Conservation (phyloP, 768 basidiomycete genomes). For the Suillus spraguei region DNA sequence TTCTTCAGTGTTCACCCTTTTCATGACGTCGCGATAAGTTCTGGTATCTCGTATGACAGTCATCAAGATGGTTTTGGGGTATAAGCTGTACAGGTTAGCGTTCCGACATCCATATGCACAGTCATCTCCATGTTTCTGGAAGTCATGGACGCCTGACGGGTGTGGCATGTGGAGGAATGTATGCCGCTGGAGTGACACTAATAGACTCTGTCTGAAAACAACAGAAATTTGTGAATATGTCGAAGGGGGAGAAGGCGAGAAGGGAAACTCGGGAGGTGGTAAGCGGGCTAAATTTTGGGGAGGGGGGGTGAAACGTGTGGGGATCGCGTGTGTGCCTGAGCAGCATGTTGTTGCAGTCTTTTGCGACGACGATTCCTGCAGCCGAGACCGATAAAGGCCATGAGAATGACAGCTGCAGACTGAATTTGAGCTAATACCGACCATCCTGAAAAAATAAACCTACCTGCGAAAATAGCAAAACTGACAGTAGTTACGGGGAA, state of each 20-base stretch:
- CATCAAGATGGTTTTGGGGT: slow-evolving; percentile 18
- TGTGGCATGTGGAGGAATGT: slow-evolving; percentile 1
- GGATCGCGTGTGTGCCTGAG: background rate
- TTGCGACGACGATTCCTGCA: background rate
- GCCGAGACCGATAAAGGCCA: background rate
- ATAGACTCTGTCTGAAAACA: background rate
- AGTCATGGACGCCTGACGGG: background rate
- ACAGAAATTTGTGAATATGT: background rate
- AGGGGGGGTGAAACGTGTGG: background rate
- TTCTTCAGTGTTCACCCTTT: background rate
- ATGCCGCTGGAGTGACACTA: slow-evolving; percentile 1
- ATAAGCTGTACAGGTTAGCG: slow-evolving; percentile 26
- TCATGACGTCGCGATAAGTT: background rate
- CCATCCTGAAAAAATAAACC: background rate
- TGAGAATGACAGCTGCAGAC: background rate
- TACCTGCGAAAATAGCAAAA: background rate
- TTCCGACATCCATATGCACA: slow-evolving; percentile 22
- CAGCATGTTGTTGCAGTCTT: background rate
- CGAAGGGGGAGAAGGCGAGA: background rate
- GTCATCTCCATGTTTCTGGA: slow-evolving; percentile 11
- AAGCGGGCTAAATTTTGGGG: background rate
- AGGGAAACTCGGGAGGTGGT: background rate
- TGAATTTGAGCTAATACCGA: background rate
- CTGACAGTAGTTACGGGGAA: background rate
- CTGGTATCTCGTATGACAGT: background rate